phyloP scores from a whole-genome alignment of 345 rosid species.

The Arabidopsis arenosa region DNA sequence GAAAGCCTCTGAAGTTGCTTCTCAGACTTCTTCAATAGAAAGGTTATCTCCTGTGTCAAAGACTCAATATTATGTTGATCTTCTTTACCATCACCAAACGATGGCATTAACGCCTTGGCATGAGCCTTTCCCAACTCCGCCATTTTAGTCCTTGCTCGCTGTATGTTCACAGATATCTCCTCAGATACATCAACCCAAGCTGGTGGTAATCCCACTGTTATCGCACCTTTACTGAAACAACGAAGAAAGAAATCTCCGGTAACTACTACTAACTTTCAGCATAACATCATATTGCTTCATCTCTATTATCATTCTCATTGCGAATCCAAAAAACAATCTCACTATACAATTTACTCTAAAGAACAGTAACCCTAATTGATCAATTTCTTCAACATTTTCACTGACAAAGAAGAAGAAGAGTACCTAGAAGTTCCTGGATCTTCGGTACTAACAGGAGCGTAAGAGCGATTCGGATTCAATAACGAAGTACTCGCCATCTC shows the following conservation, averaged over 20 bases:
- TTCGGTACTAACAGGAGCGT: constrained; percentile 86
- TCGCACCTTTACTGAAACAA: constrained; percentile 62
- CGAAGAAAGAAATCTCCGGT: neutral
- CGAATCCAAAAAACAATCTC: neutral
- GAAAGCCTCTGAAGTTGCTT: constrained; percentile 74
- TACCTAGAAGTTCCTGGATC: constrained; percentile 91
- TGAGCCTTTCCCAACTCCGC: constrained; percentile 83
- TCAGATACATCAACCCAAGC: constrained; percentile 97
- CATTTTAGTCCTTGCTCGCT: constrained; percentile 75
- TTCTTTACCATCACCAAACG: constrained; percentile 96
- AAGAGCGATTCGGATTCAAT: constrained; percentile 63
- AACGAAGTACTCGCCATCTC: constrained; percentile 85
- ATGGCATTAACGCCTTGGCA: constrained; percentile 95
- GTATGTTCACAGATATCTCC: constrained; percentile 81
- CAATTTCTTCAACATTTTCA: constrained; percentile 13
- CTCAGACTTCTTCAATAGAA: constrained; percentile 78
- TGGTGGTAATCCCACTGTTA: constrained; percentile 86
- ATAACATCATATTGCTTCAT: neutral
- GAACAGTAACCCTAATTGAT: neutral
- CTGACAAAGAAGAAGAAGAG: neutral
- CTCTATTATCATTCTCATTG: neutral
- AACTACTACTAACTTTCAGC: constrained; percentile 4
- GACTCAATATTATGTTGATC: constrained; percentile 80
- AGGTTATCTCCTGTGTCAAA: constrained; percentile 82
- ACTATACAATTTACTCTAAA: neutral